Evolutionary conservation across 2,329 filamentous ascomycete genomes (phyloP), one percentile per base, ranked within the genome.

Genomic region (Trichoderma afroharzianum): DNA sequence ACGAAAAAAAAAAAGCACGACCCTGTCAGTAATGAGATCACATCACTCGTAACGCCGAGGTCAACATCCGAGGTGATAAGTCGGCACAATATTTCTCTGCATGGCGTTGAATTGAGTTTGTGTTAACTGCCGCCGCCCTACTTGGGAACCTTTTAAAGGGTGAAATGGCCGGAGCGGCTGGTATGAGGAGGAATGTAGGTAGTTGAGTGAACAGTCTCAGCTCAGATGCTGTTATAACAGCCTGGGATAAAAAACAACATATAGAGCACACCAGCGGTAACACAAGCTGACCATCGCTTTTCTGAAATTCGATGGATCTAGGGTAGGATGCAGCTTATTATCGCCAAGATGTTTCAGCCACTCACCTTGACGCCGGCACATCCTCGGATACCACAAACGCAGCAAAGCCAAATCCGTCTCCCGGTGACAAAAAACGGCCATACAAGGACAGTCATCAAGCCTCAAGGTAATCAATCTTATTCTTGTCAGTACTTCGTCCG

Each of bases 1-100:
- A 21, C 8, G 3, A 11, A 21, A 2, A 9, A 11, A n/a, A 4
- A 5, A 1, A 9, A 8, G 4, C 18, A 1, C 1, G 18, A n/a
- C 11, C 18, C 15, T 1, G 36, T 18, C 36, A 18, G 36, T 18
- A 7, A 8, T 18, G 9, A 47, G 18, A 21, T 11, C 18, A 47
- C n/a, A 47, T 39, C 36, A 47, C 1, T 47, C 18, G 18, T 9
- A n/a, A 9, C 43, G n/a, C n/a, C 43, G 43, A 47, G 43, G n/a
- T 3, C 18, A 47, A 47, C 43, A 11, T 8, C 43, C 43, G 43
- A 47, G 1, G 18, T 47, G n/a, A 21, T 21, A 9, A 50, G n/a
- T 21, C n/a, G 43, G 43, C n/a, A 50, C 1, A 21, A 47, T 50
- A 21, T 21, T n/a, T 50, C n/a, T 3, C 9, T 21, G 1, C 0